A percentile compares a stretch with the other conserved stretches of the same genome.
Evolutionary conservation across 345 rosid genomes (phyloP).

Genomic region (Bruguiera gymnorhiza): DNA sequence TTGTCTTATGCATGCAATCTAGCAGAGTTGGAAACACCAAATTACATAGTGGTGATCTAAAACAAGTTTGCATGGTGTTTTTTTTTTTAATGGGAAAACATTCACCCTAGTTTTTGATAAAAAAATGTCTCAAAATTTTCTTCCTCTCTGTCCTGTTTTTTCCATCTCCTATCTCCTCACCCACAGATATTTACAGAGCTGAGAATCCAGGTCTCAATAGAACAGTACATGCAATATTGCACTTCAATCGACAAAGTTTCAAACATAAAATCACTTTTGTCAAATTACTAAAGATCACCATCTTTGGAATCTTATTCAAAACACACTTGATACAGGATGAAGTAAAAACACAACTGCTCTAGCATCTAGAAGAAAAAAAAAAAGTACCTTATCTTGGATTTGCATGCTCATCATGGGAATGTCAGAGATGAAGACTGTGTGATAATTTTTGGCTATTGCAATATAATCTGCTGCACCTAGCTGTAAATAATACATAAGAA

Average conservation of each 20-base stretch:
- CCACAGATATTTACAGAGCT: too few species aligned
- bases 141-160: too few species aligned
- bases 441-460: slow-evolving; percentile 73
- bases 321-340: too few species aligned
- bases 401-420: slow-evolving; percentile 84
- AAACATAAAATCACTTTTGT: too few species aligned
- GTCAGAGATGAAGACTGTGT: slow-evolving; percentile 73
- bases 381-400: slow-evolving; percentile 74
- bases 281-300: too few species aligned
- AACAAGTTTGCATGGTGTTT: not conserved
- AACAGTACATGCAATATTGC: too few species aligned
- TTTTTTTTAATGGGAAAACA: too few species aligned
- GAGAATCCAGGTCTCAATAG: too few species aligned
- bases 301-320: not conserved
- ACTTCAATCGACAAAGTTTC: too few species aligned
- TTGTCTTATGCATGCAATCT: not conserved
- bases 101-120: too few species aligned
- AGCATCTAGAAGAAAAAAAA: not conserved
- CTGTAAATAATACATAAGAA: slow-evolving; percentile 26
- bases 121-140: too few species aligned
- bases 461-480: slow-evolving; percentile 94
- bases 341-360: not conserved
- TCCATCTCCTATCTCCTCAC: too few species aligned
- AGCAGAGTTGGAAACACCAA: slow-evolving; percentile 7
- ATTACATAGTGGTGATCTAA: not conserved